These are phyloP conservation scores for Candida sanyaensis DNA, from an alignment of 1,139 yeast genomes.

Conservation along the genomic window DNA sequence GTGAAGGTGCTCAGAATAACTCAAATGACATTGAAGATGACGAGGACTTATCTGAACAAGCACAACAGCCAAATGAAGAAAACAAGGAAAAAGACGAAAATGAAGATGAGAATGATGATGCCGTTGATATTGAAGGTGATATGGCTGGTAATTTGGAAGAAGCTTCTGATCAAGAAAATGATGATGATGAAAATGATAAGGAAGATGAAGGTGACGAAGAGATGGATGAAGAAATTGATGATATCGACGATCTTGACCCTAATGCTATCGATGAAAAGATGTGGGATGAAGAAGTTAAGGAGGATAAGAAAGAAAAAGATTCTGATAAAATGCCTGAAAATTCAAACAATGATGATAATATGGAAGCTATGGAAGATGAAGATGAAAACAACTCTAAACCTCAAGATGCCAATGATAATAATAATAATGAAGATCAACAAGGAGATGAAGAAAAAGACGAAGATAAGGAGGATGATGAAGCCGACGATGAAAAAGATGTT, in stretches of 20 bases:
- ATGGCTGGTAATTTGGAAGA: slow-evolving; percentile 94
- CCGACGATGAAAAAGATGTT: slow-evolving; percentile 61
- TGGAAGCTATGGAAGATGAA: slow-evolving; percentile 63
- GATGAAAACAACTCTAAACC: slow-evolving; percentile 28
- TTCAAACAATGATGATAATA: slow-evolving; percentile 55
- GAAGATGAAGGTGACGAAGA: slow-evolving; percentile 56
- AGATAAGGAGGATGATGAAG: slow-evolving; percentile 42
- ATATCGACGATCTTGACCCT: slow-evolving; percentile 88
- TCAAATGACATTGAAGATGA: slow-evolving; percentile 90
- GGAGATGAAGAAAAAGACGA: slow-evolving; percentile 31
- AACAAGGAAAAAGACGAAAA: slow-evolving; percentile 63
- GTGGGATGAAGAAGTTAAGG: slow-evolving; percentile 96
- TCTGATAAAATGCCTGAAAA: slow-evolving; percentile 67
- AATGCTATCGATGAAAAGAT: slow-evolving; percentile 95
- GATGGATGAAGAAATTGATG: slow-evolving; percentile 87
- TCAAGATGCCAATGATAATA: slow-evolving; percentile 30
- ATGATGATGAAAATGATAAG: slow-evolving; percentile 58
- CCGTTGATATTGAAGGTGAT: slow-evolving; percentile 93
- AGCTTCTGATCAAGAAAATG: slow-evolving; percentile 62
- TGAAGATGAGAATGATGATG: slow-evolving; percentile 64
- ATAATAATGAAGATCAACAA: slow-evolving; percentile 21
- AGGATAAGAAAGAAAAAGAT: slow-evolving; percentile 70
- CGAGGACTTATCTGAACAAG: slow-evolving; percentile 87
- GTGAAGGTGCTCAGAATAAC: slow-evolving; percentile 78
- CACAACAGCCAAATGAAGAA: slow-evolving; percentile 81